These are phyloP conservation scores for Periconia digitata DNA, from an alignment of 2,329 filamentous ascomycete species.

Conservation along the genomic window DNA sequence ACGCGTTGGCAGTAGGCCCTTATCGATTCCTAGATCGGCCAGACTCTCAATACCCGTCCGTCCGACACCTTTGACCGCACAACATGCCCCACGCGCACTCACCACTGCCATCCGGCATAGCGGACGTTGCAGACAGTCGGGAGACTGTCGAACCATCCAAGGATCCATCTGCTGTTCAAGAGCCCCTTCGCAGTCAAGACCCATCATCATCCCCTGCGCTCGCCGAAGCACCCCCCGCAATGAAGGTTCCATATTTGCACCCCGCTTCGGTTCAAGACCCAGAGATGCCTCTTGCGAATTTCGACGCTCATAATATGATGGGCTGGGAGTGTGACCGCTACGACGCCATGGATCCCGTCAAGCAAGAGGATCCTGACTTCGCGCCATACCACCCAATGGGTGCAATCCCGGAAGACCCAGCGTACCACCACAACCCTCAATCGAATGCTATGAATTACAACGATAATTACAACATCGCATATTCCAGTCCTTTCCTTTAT, in stretches of 20 bases:
- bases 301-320: constrained; percentile 18
- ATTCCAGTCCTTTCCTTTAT: constrained; percentile 15
- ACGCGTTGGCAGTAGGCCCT: constrained; percentile 29
- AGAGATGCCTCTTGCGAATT: constrained; percentile 10
- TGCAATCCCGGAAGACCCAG: not conserved
- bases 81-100: constrained; percentile 36
- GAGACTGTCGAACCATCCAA: constrained; percentile 18
- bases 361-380: not conserved
- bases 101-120: constrained; percentile 23
- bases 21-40: constrained; percentile 12
- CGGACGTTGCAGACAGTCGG: constrained; percentile 21
- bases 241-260: constrained; percentile 17
- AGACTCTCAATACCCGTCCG: constrained; percentile 17
- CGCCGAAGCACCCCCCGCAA: constrained; percentile 14
- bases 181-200: constrained; percentile 16
- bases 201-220: constrained; percentile 15
- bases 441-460: constrained; percentile 23
- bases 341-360: constrained; percentile 8
- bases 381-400: not conserved
- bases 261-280: constrained; percentile 7
- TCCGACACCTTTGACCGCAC: constrained; percentile 23
- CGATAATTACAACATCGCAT: constrained; percentile 24
- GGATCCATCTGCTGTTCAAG: constrained; percentile 18
- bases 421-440: not conserved
- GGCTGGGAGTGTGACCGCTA: constrained; percentile 25